Base-by-base conservation (phyloP, 2,329 filamentous ascomycete species). In the Aureobasidium sp. region DNA sequence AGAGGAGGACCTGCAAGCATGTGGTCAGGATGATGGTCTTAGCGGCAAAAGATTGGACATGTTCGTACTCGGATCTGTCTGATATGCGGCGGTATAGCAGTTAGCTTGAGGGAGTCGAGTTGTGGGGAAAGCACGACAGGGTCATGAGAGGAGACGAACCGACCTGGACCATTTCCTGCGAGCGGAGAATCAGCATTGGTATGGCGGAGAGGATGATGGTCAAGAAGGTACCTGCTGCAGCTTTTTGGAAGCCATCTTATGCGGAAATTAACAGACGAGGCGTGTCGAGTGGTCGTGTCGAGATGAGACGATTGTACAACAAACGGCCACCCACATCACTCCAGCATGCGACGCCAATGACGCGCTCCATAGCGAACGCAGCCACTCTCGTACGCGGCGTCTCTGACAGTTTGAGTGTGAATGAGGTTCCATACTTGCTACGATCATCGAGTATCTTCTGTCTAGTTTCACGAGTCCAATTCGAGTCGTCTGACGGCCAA, bases 131-230 rank as follows among this genome's bases (percentile, higher is more conserved):
- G 39, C 33, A 45, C 27, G 45, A 47, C 40, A 49, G 22, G 40
- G 60, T 42, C 60, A 50, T 57, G 15, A 67, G 68, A 67, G 69
- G 69, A 66, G 73, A 88, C 86, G 82, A 87, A 97, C 94, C 93
- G 81, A 99, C 92, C 88, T 99, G 93, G 69, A 97, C 90, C 94
- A 99, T 99, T 83, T 99, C 94, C 91, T 97, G 80, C 45, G 15
- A n/a, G n/a, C 29, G 42, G 19, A 14, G 22, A 61, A 65, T 73
- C 64, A 72, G 71, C 65, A 65, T 53, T 64, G 58, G 15, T 37
- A 44, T 42, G 27, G 19, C 5, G 17, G 19, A 24, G 19, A 22
- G 11, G 39, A 45, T 29, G 5, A 19, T 7, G 22, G 19, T 15
- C 15, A 24, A 4, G 9, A 14, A 48, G 24, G n/a, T 37, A 63